phyloP scores from a whole-genome alignment of 129 eudicot species.

The Apium graveolens region DNA sequence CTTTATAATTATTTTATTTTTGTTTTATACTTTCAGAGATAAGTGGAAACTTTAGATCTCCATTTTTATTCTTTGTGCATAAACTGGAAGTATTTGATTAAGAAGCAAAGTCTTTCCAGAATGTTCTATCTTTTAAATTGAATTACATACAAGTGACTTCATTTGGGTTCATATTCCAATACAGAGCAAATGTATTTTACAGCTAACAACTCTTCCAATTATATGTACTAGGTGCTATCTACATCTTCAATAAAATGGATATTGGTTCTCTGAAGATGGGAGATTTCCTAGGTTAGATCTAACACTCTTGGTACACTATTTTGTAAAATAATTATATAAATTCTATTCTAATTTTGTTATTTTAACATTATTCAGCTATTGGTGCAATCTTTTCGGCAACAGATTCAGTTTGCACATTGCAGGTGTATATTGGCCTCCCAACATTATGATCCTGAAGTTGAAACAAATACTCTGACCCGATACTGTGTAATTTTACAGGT shows the following conservation, averaged over 20 bases:
- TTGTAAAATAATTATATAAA: constrained; percentile 36
- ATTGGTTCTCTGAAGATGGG: constrained; percentile 54
- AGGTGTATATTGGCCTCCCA: constrained; percentile 29
- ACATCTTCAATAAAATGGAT: constrained; percentile 50
- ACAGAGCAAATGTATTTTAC: background rate
- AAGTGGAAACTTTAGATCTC: background rate
- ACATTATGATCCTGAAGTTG: constrained; percentile 6
- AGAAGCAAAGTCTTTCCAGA: background rate
- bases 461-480: constrained; percentile 8
- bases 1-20: background rate
- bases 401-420: constrained; percentile 74
- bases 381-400: constrained; percentile 68
- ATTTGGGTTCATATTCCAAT: background rate
- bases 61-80: background rate
- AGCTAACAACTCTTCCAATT: constrained; percentile 11
- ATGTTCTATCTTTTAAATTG: background rate
- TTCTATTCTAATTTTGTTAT: background rate
- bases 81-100: background rate
- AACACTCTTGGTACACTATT: background rate
- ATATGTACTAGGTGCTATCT: constrained; percentile 48
- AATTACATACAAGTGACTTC: constrained; percentile 3
- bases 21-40: background rate
- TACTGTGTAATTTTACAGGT: constrained; percentile 35
- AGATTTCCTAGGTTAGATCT: constrained; percentile 58
- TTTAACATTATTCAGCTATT: constrained; percentile 23